Base-by-base conservation (phyloP, 139 green algal species). In the Chlamydomonas asymmetrica region DNA sequence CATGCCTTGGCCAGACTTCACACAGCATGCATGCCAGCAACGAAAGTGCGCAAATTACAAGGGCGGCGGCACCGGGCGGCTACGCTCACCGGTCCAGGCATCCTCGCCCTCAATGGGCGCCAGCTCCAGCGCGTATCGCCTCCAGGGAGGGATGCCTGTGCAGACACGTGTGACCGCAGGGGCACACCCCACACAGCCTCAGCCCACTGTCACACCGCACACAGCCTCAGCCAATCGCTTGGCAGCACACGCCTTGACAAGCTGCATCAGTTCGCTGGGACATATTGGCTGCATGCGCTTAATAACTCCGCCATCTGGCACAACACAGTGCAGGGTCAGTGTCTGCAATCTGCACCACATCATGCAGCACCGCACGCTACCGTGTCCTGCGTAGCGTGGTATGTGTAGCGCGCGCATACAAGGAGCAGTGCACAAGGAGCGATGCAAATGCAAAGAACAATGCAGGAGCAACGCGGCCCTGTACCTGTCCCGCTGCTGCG, bases 401-500 rank as follows among this genome's bases (percentile, higher is more conserved):
- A n/a, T n/a, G n/a, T n/a, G n/a, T n/a, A n/a, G n/a, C n/a, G n/a
- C n/a, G n/a, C n/a, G n/a, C n/a, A n/a, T n/a, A n/a, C n/a, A n/a
- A n/a, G n/a, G n/a, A 63, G 56, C 34, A 50, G 20, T 27, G 64
- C 31, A 32, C n/a, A 74, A 37, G 43, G 40, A 5, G 65, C 54
- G 25, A 29, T 6, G 29, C 86, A 86, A 20, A 74, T 76, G 13
- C n/a, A n/a, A n/a, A n/a, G n/a, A n/a, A n/a, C n/a, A n/a, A n/a
- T n/a, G n/a, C n/a, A n/a, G n/a, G n/a, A n/a, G n/a, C n/a, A n/a
- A n/a, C n/a, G n/a, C n/a, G n/a, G n/a, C n/a, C n/a, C n/a, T n/a
- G n/a, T n/a, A n/a, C n/a, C n/a, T n/a, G n/a, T n/a, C n/a, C 92
- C 91, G 45, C 79, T 89, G 35, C 80, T 87, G 1, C 92, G 75